Conservation (phyloP, 257 asterid species). For the Anisodus acutangulus region DNA sequence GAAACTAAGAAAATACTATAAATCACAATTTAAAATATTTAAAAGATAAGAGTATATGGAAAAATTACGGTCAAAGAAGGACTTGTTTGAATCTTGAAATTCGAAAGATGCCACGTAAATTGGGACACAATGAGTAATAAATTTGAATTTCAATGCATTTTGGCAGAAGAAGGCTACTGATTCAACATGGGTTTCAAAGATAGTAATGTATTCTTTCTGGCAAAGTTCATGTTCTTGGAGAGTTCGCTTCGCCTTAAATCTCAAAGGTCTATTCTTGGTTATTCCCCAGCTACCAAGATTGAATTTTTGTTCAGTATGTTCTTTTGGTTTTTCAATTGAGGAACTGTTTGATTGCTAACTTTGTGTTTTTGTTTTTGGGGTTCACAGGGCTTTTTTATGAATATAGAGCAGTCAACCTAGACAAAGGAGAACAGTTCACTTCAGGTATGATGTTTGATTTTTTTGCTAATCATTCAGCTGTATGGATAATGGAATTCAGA, state of each 20-base stretch:
- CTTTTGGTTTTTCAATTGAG: neutral
- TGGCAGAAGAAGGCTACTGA: conserved; percentile 45
- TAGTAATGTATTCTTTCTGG: conserved; percentile 80
- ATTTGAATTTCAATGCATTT: conserved; percentile 15
- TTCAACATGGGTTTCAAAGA: conserved; percentile 50
- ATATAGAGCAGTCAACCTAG: conserved; percentile 72
- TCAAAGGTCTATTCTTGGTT: conserved; percentile 55
- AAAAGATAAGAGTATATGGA: no score
- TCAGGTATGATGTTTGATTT: conserved; percentile 48
- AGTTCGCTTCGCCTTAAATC: conserved; percentile 75
- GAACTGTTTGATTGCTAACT: neutral
- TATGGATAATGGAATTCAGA: neutral
- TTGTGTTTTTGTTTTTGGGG: conserved; percentile 17
- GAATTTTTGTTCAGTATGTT: neutral
- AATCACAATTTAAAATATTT: no score
- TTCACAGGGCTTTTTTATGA: conserved; percentile 65
- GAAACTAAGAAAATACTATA: no score
- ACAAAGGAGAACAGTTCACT: conserved; percentile 64
- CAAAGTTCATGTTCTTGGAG: conserved; percentile 91
- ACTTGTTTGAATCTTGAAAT: no score
- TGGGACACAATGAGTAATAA: neutral
- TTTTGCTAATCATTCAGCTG: neutral
- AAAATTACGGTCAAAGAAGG: no score
- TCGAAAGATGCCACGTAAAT: no score
- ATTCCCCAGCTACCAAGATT: neutral